Evolutionary conservation across 163 green algal genomes (phyloP).

Genomic region (Chlamydomonas reinhardtii): DNA sequence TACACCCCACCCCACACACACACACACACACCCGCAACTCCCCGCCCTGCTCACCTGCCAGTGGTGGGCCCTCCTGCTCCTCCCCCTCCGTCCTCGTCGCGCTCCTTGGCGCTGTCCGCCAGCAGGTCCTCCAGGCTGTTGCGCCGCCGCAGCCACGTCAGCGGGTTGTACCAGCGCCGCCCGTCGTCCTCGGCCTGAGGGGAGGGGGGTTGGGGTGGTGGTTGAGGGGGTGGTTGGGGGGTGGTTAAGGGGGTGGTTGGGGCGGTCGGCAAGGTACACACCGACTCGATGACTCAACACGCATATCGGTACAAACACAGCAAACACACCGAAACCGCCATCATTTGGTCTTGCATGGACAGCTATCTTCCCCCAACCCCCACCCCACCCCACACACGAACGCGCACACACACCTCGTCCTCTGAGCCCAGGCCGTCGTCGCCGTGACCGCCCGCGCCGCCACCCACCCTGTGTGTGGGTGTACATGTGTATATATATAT

Average conservation of each 20-base stretch:
- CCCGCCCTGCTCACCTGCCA: background rate
- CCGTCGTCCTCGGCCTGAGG: constrained; percentile 1
- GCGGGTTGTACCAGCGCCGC: constrained; percentile 34
- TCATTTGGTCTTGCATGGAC: too few species aligned
- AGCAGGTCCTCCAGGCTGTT: constrained; percentile 47
- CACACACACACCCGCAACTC: too few species aligned
- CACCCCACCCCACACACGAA: background rate
- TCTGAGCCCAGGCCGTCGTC: constrained; percentile 3
- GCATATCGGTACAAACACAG: too few species aligned
- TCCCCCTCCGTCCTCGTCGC: background rate
- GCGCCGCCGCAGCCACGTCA: constrained; percentile 17
- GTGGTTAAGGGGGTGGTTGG: too few species aligned
- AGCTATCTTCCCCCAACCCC: too few species aligned
- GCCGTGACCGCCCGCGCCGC: background rate
- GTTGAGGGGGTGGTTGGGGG: background rate
- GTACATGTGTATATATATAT: too few species aligned
- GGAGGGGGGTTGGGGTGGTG: background rate
- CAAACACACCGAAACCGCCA: too few species aligned
- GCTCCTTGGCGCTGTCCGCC: background rate
- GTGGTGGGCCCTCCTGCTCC: background rate
- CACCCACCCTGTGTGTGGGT: constrained; percentile 7
- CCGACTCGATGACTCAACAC: too few species aligned
- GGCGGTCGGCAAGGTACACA: too few species aligned
- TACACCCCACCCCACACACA: too few species aligned
- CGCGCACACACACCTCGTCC: constrained; percentile 1